Percentiles rank a stretch among this genome's conserved stretches.
phyloP scores from a whole-genome alignment of 2,329 filamentous ascomycete species.

The Fusarium secorum region DNA sequence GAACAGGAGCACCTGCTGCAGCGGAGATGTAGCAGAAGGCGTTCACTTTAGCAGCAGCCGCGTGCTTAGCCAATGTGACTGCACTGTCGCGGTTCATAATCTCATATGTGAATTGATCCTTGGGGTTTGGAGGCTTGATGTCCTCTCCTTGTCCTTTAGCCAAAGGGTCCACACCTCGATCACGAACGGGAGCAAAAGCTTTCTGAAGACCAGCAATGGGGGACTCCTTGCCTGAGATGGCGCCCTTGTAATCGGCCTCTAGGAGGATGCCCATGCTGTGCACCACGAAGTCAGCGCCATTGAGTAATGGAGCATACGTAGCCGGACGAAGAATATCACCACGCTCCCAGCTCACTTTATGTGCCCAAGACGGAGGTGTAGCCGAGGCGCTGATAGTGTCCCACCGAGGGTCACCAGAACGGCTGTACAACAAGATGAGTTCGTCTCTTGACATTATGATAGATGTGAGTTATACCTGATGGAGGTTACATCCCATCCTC shows the following conservation, averaged over 20 bases:
- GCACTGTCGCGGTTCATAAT: slow-evolving; percentile 95
- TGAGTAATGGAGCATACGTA: slow-evolving; percentile 79
- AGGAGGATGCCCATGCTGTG: slow-evolving; percentile 96
- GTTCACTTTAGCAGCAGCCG: slow-evolving; percentile 67
- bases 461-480: slow-evolving; percentile 70
- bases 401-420: slow-evolving; percentile 91
- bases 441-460: background rate
- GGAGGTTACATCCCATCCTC: slow-evolving; percentile 92
- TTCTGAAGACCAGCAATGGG: slow-evolving; percentile 79
- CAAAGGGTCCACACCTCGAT: slow-evolving; percentile 74
- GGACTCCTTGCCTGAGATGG: slow-evolving; percentile 83
- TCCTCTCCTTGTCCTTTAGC: slow-evolving; percentile 65
- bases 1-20: slow-evolving; percentile 81
- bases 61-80: slow-evolving; percentile 81
- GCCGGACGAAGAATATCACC: slow-evolving; percentile 86
- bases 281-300: slow-evolving; percentile 82
- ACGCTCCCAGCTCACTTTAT: slow-evolving; percentile 83
- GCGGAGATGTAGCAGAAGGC: slow-evolving; percentile 91
- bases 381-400: slow-evolving; percentile 75
- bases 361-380: slow-evolving; percentile 79
- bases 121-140: slow-evolving; percentile 70
- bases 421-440: slow-evolving; percentile 60
- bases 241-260: slow-evolving; percentile 97
- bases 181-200: slow-evolving; percentile 75
- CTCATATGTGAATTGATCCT: slow-evolving; percentile 90